A percentile compares a stretch with the other conserved stretches of the same genome.
These are phyloP conservation scores for Malassezia vespertilionis DNA, from an alignment of 1,284 basidiomycete genomes.

Conservation along the genomic window DNA sequence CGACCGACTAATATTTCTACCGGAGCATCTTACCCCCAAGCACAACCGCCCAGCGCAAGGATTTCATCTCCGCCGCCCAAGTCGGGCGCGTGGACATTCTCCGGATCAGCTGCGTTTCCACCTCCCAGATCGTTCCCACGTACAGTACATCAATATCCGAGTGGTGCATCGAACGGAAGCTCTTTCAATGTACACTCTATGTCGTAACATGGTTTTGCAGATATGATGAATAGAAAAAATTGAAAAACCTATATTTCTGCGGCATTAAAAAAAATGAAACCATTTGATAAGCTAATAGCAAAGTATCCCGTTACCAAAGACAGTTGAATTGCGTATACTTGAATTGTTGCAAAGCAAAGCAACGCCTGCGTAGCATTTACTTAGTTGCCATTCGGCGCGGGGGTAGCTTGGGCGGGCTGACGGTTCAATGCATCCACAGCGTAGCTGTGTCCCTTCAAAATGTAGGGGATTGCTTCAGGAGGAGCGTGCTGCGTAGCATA, in stretches of 20 bases:
- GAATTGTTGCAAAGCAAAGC: no score
- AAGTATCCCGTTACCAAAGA: no score
- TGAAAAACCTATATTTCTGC: background rate
- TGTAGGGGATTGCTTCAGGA: background rate
- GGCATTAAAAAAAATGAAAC: no score
- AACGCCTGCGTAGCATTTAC: no score
- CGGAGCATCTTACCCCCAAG: no score
- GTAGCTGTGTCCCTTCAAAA: background rate
- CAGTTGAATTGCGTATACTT: no score
- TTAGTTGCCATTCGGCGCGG: no score
- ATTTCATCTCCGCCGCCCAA: constrained; percentile 10
- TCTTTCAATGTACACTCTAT: background rate
- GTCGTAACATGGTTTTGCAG: background rate
- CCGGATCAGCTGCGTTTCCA: constrained; percentile 6
- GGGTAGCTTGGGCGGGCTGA: no score
- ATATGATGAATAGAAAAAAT: no score
- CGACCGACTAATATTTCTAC: no score
- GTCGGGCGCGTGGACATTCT: constrained; percentile 16
- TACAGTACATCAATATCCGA: constrained; percentile 14
- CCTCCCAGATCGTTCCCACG: constrained; percentile 16
- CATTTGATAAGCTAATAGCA: no score
- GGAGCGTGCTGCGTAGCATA: constrained; percentile 3
- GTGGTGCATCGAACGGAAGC: constrained; percentile 5
- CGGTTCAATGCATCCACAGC: background rate
- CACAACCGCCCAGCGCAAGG: no score